phyloP scores from a whole-genome alignment of 2,329 filamentous ascomycete genomes.

The Cercospora sojina region DNA sequence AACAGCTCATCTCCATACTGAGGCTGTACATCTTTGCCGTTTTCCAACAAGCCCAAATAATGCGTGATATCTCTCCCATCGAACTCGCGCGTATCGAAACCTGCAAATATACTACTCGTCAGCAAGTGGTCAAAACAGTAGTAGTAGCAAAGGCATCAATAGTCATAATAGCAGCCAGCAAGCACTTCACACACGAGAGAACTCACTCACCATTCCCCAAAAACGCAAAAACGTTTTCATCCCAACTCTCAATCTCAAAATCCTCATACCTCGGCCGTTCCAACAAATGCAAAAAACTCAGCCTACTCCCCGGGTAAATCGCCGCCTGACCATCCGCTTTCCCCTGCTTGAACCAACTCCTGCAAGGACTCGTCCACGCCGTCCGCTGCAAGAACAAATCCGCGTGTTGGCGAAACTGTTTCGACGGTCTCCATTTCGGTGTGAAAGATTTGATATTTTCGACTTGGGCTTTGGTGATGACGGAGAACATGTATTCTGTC shows the following conservation, averaged over 20 bases:
- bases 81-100: conserved; percentile 47
- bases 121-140: too few relatives aligned
- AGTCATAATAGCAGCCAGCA: too few relatives aligned
- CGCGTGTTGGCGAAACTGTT: conserved; percentile 43
- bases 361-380: conserved; percentile 39
- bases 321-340: conserved; percentile 40
- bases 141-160: too few relatives aligned
- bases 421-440: conserved; percentile 36
- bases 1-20: conserved; percentile 43
- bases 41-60: conserved; percentile 45
- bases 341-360: conserved; percentile 42
- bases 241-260: conserved; percentile 44
- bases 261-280: conserved; percentile 43
- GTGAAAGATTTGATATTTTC: conserved; percentile 46
- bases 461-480: conserved; percentile 43
- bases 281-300: conserved; percentile 43
- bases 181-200: too few relatives aligned
- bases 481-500: conserved; percentile 43
- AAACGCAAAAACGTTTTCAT: conserved; percentile 44
- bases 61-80: conserved; percentile 51
- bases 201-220: conserved; percentile 42
- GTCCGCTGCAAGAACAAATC: conserved; percentile 44
- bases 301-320: conserved; percentile 42
- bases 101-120: too few relatives aligned
- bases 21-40: conserved; percentile 44